Conservation (phyloP, 495 filamentous ascomycete species). For the Penicillium samsonianum region DNA sequence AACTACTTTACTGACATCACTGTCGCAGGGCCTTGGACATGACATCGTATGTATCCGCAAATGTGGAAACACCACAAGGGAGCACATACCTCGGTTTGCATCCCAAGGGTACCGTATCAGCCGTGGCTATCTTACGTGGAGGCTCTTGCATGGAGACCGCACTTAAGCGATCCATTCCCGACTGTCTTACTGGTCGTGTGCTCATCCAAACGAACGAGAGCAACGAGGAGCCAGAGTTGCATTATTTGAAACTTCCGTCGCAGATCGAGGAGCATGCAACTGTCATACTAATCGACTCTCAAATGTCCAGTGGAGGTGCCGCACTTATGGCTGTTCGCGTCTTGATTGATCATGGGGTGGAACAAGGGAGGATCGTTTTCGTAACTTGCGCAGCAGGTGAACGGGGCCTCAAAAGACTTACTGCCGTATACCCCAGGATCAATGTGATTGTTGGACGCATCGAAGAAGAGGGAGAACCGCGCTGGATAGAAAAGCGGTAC, state of each 20-base stretch:
- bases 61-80: slow-evolving; percentile 68
- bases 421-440: slow-evolving; percentile 82
- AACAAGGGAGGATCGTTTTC: slow-evolving; percentile 80
- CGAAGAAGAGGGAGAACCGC: slow-evolving; percentile 69
- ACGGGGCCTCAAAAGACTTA: slow-evolving; percentile 76
- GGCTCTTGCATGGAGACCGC: slow-evolving; percentile 87
- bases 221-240: slow-evolving; percentile 87
- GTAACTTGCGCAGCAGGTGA: slow-evolving; percentile 85
- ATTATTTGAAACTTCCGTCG: slow-evolving; percentile 76
- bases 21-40: slow-evolving; percentile 66
- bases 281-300: slow-evolving; percentile 85
- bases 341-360: slow-evolving; percentile 90
- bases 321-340: slow-evolving; percentile 96
- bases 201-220: slow-evolving; percentile 85
- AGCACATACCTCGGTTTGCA: slow-evolving; percentile 67
- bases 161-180: slow-evolving; percentile 82
- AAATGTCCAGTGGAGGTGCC: slow-evolving; percentile 91
- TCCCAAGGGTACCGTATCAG: slow-evolving; percentile 70
- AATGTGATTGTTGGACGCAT: slow-evolving; percentile 80
- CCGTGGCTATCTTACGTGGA: slow-evolving; percentile 84
- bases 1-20: slow-evolving; percentile 8
- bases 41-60: slow-evolving; percentile 59
- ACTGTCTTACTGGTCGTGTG: slow-evolving; percentile 84
- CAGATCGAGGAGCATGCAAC: slow-evolving; percentile 70
- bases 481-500: slow-evolving; percentile 84